phyloP scores from a whole-genome alignment of 2,329 filamentous ascomycete genomes.

The Zalaria sp. region DNA sequence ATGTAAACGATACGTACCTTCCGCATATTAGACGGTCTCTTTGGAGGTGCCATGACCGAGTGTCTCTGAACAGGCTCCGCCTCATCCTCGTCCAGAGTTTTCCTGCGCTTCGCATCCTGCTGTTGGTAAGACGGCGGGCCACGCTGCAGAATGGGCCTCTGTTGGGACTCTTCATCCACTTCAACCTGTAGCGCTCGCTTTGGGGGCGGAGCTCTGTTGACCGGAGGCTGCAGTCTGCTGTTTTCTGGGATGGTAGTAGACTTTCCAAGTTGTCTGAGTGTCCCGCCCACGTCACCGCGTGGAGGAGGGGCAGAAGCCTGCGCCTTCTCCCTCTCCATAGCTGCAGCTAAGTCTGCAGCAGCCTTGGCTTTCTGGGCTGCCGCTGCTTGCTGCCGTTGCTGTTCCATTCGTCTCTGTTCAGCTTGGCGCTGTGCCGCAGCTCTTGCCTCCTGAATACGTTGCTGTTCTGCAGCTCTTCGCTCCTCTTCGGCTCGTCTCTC shows the following conservation, averaged over 20 bases:
- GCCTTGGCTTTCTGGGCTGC: conserved; percentile 15
- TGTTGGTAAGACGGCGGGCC: conserved; percentile 40
- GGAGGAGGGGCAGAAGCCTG: conserved; percentile 17
- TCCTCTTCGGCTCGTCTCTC: conserved; percentile 23
- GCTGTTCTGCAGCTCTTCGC: conserved; percentile 23
- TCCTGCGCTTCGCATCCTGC: conserved; percentile 63
- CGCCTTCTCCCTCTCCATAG: conserved; percentile 18
- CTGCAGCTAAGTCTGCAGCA: conserved; percentile 19
- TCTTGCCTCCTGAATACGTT: conserved; percentile 20
- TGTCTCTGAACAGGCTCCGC: conserved; percentile 47
- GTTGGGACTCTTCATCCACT: conserved; percentile 40
- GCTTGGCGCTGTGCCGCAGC: conserved; percentile 21
- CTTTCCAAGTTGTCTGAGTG: conserved; percentile 45
- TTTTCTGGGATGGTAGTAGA: conserved; percentile 38
- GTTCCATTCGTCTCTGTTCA: conserved; percentile 15
- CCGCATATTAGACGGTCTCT: conserved; percentile 61
- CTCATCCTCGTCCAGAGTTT: conserved; percentile 59
- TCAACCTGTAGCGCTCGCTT: conserved; percentile 64
- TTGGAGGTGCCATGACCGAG: conserved; percentile 67
- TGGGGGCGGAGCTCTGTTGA: conserved; percentile 54
- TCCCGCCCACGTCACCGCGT: conserved; percentile 34
- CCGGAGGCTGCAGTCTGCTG: conserved; percentile 43
- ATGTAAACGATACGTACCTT: conserved; percentile 43
- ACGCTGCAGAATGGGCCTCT: conserved; percentile 42
- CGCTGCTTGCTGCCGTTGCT: conserved; percentile 42